Conservation (phyloP, 345 rosid genomes). For the Rhizophora apiculata region DNA sequence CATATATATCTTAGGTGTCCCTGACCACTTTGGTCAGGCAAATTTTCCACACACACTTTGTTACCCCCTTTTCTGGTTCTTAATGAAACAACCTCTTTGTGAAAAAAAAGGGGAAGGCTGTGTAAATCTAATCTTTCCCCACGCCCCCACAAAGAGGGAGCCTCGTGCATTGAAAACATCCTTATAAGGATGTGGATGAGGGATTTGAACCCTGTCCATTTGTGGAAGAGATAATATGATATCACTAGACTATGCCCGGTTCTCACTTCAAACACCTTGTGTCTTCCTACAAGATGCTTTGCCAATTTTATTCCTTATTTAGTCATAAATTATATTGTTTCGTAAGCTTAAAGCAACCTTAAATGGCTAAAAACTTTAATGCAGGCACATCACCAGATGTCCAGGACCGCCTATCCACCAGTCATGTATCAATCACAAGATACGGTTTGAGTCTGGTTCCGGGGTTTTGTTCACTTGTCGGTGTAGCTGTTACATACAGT, state of each 20-base stretch:
- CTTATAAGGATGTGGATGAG: too few species aligned
- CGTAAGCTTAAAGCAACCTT: background rate
- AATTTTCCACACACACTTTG: too few species aligned
- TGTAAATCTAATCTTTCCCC: too few species aligned
- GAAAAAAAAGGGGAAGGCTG: too few species aligned
- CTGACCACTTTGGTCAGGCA: too few species aligned
- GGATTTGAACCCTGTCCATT: background rate
- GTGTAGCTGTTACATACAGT: conserved; percentile 61
- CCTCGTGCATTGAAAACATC: too few species aligned
- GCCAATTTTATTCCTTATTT: background rate
- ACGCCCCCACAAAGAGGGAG: too few species aligned
- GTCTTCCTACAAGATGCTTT: background rate
- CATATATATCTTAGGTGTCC: too few species aligned
- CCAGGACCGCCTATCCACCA: conserved; percentile 21
- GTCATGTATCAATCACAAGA: conserved; percentile 61
- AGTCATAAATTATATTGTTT: background rate
- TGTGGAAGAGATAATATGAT: background rate
- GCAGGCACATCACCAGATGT: conserved; percentile 52
- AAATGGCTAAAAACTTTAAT: background rate
- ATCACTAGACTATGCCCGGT: background rate
- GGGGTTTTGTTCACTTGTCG: conserved; percentile 68
- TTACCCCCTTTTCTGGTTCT: too few species aligned
- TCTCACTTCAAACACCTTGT: too few species aligned
- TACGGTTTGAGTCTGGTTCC: conserved; percentile 86
- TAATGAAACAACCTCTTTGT: too few species aligned